Conservation (phyloP, 2,329 filamentous ascomycete species). For the Colletotrichum navitas region DNA sequence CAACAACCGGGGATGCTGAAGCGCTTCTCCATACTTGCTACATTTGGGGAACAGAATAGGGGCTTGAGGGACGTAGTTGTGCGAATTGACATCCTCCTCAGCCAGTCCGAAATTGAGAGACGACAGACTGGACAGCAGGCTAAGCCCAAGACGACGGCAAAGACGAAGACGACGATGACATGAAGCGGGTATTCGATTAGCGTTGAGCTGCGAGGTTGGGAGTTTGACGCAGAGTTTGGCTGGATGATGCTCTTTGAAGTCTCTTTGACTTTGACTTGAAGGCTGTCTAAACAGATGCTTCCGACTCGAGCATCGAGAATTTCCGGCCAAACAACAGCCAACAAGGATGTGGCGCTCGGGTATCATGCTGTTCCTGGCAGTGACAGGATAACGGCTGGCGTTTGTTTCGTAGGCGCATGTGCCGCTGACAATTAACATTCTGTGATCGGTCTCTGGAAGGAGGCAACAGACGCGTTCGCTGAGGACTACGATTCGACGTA, state of each 20-base stretch:
- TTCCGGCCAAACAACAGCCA: slow-evolving; percentile 15
- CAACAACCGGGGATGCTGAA: slow-evolving; percentile 21
- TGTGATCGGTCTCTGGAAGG: background rate
- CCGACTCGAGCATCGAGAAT: slow-evolving; percentile 8
- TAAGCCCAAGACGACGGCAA: slow-evolving; percentile 11
- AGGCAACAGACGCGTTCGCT: background rate
- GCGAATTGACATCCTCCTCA: background rate
- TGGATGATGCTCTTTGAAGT: background rate
- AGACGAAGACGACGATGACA: background rate
- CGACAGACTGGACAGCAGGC: background rate
- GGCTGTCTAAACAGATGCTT: slow-evolving; percentile 10
- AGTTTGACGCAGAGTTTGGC: background rate
- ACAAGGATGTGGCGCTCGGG: slow-evolving; percentile 32
- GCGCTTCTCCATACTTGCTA: background rate
- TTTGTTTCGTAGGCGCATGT: slow-evolving; percentile 1
- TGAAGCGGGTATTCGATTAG: background rate
- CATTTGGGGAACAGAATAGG: background rate
- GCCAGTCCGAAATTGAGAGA: background rate
- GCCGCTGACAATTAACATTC: background rate
- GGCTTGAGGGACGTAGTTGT: background rate
- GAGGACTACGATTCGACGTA: background rate
- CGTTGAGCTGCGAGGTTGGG: background rate
- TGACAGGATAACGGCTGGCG: slow-evolving; percentile 24
- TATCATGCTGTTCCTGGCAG: slow-evolving; percentile 29
- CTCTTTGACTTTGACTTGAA: slow-evolving; percentile 12